Evolutionary conservation across 331 rosid species (phyloP), one percentile per base, ranked within the genome.

Genomic region (Malus hybrid): DNA sequence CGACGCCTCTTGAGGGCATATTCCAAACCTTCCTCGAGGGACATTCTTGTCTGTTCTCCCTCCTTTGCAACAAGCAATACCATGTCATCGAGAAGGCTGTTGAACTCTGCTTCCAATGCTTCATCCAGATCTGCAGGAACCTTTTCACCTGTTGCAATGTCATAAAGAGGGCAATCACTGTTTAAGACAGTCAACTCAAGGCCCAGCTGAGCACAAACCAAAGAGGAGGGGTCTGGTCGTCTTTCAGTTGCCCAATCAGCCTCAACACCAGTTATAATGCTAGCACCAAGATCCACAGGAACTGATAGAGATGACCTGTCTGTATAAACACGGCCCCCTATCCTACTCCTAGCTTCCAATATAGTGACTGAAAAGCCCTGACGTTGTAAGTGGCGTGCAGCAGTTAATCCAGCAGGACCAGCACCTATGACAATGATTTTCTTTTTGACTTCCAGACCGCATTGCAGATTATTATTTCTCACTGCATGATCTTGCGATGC

Each of bases 241-340:
- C 99, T 93, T 87, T 90, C 99, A 46, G 98, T 96, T 31, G 91
- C 90, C 77, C 91, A 95, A 83, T 96, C 99, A 82, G 99, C 99
- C 91, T 96, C 99, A 71, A 96, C 97, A 73, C 99, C 99, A 48
- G 99, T 96, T 76, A 96, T 96, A 87, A 96, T 96, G 89, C 99
- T 95, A 72, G 99, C 99, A 75, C 99, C 99, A 75, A 95, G 98
- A 89, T 95, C 99, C 69, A 95, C 99, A 5, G 97, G 98, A 76
- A 95, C 99, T 77, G 99, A 95, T 71, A 95, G 90, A 59, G 99
- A 88, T 63, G 91, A 85, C 78, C 68, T 87, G 67, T 95, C 99
- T 44, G 99, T 95, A 81, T 82, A 87, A 67, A 95, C 99, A 67
- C 99, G 98, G 36, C 99, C 99, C 56, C 99, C 99, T 67, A 90